phyloP scores from a whole-genome alignment of 1,139 yeast genomes.

The Candida buenavistaensis region DNA sequence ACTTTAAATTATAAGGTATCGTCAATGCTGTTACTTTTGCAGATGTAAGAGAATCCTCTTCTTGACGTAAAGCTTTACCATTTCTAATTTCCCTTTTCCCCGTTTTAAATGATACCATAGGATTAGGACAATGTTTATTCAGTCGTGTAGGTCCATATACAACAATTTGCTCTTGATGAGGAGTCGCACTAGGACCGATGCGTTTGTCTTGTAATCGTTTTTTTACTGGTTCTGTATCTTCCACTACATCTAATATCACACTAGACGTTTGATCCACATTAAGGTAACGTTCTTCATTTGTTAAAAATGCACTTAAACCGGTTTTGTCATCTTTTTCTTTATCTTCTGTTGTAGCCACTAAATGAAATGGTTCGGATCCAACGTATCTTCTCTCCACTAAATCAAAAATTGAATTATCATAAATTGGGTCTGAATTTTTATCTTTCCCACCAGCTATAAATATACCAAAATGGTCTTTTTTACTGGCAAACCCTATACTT shows the following conservation, averaged over 20 bases:
- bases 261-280: conserved; percentile 35
- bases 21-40: conserved; percentile 11
- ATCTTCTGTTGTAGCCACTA: conserved; percentile 22
- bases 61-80: conserved; percentile 34
- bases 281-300: conserved; percentile 22
- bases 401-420: conserved; percentile 54
- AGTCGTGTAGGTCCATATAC: conserved; percentile 34
- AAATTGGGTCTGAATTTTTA: conserved; percentile 36
- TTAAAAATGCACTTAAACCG: conserved; percentile 17
- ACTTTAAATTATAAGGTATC: conserved; percentile 42
- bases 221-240: conserved; percentile 22
- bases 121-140: conserved; percentile 24
- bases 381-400: conserved; percentile 49
- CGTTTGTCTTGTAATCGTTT: conserved; percentile 3
- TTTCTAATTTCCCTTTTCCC: conserved; percentile 34
- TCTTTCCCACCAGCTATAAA: conserved; percentile 64
- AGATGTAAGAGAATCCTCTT: conserved; percentile 12
- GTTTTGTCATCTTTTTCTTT: conserved; percentile 10
- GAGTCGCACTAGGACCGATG: conserved; percentile 4
- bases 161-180: conserved; percentile 34
- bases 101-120: conserved; percentile 36
- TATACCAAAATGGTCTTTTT: conserved; percentile 52
- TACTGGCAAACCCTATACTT: conserved; percentile 41
- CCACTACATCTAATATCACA: conserved; percentile 33
- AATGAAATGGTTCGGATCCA: conserved; percentile 27